These are phyloP conservation scores for Aurinia saxatilis DNA, from an alignment of 345 rosid genomes.

Conservation along the genomic window DNA sequence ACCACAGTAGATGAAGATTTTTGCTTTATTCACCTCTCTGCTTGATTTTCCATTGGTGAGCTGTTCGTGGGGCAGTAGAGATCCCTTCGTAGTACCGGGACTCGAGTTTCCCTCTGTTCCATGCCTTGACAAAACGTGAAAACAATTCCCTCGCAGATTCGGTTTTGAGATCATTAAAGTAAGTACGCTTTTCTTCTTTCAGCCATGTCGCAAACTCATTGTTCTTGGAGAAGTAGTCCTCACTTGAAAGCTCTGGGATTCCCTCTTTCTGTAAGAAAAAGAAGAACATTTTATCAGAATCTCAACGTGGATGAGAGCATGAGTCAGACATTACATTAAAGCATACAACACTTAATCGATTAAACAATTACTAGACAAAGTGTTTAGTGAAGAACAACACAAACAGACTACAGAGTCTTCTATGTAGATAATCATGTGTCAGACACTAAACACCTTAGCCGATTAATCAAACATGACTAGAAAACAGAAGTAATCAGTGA, in stretches of 20 bases:
- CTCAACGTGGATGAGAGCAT: no score
- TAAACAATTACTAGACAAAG: no score
- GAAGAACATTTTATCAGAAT: neutral
- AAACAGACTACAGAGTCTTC: no score
- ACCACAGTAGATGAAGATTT: neutral
- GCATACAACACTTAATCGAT: no score
- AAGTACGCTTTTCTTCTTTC: slow-evolving; percentile 63
- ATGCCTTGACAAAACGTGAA: slow-evolving; percentile 52
- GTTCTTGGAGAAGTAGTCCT: slow-evolving; percentile 85
- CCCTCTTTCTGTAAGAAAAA: slow-evolving; percentile 43
- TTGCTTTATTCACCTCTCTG: slow-evolving; percentile 17
- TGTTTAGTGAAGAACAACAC: no score
- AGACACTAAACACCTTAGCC: no score
- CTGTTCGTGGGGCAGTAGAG: slow-evolving; percentile 59
- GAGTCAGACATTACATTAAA: neutral
- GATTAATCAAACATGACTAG: no score
- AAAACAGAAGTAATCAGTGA: no score
- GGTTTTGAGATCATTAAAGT: slow-evolving; percentile 77
- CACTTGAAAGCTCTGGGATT: slow-evolving; percentile 56
- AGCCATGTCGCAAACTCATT: slow-evolving; percentile 92
- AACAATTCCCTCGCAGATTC: slow-evolving; percentile 67
- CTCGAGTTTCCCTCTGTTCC: slow-evolving; percentile 77
- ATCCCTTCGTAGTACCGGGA: slow-evolving; percentile 79
- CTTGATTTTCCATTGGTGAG: slow-evolving; percentile 78
- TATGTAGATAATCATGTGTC: no score